Evolutionary conservation across 2,329 filamentous ascomycete species (phyloP).

Genomic region (Exophiala aquamarina): DNA sequence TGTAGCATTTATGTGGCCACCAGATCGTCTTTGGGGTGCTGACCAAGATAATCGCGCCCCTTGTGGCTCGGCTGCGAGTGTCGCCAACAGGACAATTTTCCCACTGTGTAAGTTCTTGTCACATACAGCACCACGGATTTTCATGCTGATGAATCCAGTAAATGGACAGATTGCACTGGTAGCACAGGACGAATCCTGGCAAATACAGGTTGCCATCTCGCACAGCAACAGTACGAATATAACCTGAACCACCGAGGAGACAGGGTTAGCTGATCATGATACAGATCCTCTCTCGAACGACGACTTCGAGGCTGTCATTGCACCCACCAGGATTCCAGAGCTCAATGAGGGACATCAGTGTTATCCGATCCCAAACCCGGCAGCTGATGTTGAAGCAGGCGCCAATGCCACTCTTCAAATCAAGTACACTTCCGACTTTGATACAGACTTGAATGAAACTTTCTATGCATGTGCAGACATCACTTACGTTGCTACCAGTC

Average conservation of each 20-base stretch:
- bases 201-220: constrained; percentile 55
- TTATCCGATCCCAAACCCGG: constrained; percentile 41
- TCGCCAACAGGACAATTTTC: constrained; percentile 55
- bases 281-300: constrained; percentile 40
- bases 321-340: constrained; percentile 35
- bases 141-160: constrained; percentile 36
- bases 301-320: constrained; percentile 41
- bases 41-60: constrained; percentile 57
- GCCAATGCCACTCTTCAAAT: constrained; percentile 49
- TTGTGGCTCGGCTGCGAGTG: constrained; percentile 53
- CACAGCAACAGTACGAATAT: constrained; percentile 34
- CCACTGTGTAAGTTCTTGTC: constrained; percentile 48
- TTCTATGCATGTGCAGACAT: constrained; percentile 51
- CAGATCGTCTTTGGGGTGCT: constrained; percentile 57
- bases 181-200: constrained; percentile 58
- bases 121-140: neutral
- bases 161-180: constrained; percentile 57
- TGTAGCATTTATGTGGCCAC: constrained; percentile 62
- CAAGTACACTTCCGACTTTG: constrained; percentile 44
- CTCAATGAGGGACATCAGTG: constrained; percentile 47
- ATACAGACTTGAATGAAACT: constrained; percentile 42
- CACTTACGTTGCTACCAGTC: constrained; percentile 41
- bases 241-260: neutral
- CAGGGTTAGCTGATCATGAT: constrained; percentile 1
- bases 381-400: constrained; percentile 35